Percentiles rank a stretch among this genome's conserved stretches.
Conservation (phyloP, 768 basidiomycete genomes). For the Lentinus tigrinus region DNA sequence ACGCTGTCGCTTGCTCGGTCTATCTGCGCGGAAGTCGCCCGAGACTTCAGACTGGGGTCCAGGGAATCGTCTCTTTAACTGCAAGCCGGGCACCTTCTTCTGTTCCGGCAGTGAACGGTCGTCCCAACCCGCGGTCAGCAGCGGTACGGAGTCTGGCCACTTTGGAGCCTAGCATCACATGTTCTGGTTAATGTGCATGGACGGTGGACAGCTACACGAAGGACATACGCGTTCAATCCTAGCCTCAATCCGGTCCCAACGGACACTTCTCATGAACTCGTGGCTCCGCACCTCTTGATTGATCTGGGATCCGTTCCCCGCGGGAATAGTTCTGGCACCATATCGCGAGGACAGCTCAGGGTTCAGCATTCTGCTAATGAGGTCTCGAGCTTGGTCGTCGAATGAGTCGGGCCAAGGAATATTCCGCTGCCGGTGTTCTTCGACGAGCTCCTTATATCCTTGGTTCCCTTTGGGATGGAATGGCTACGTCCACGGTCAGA, state of each 20-base stretch:
- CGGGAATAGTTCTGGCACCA: conserved; percentile 18
- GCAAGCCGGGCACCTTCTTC: conserved; percentile 39
- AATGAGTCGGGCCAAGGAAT: conserved; percentile 39
- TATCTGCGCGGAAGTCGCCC: conserved; percentile 28
- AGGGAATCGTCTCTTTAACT: conserved; percentile 31
- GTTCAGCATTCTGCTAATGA: conserved; percentile 43
- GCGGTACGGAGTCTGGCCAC: neutral
- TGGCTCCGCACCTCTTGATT: conserved; percentile 38
- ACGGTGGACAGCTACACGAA: neutral
- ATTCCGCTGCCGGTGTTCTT: neutral
- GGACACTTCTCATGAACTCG: conserved; percentile 43
- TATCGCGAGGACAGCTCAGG: conserved; percentile 35
- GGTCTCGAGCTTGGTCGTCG: conserved; percentile 38
- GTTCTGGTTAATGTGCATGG: neutral
- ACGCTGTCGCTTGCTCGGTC: conserved; percentile 15
- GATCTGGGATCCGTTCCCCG: neutral
- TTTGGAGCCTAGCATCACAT: neutral
- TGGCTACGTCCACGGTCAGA: neutral
- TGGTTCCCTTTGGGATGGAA: neutral
- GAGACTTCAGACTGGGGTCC: conserved; percentile 38
- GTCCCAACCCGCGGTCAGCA: neutral
- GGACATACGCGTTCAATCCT: conserved; percentile 45
- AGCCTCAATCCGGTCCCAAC: conserved; percentile 46
- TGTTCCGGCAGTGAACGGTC: neutral
- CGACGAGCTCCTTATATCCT: neutral